Evolutionary conservation across 805 yeast genomes (phyloP), one percentile per base, ranked within the genome.

Genomic region (Debaryomyces castellii): DNA sequence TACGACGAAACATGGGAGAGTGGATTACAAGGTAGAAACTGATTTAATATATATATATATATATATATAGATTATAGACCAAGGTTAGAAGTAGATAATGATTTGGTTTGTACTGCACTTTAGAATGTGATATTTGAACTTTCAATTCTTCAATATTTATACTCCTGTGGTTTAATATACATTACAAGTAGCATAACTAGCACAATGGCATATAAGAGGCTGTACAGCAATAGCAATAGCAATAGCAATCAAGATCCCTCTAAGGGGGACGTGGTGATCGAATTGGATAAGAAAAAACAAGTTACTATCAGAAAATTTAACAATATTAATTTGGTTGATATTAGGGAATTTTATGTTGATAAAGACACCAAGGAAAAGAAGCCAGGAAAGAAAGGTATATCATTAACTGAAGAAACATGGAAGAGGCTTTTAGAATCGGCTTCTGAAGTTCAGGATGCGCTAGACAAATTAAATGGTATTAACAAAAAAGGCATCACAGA

Each of bases 381-480:
- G 48, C 98, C 98, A 0, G 96, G 96, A 1, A 85, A 82, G 58
- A 91, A 91, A 65, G 87, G 88, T 0, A 80, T 83, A 17, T 72
- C 87, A 1, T 60, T 83, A 21, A 79, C 84, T 1, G 76, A 70
- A 51, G 85, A 75, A 3, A 73, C 74, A 18, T 85, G 88, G 83
- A 59, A 59, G 16, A 62, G 61, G 34, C 63, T 83, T 33, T 54
- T 81, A 44, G 79, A 72, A 30, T 57, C 74, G 20, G 64, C 66
- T 12, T 76, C 70, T 2, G 74, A 75, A 17, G 77, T 83, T 27
- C 66, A 75, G 41, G 76, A 67, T 45, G 87, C 88, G 0, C 58
- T 81, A 39, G 71, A 55, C 14, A 63, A 57, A 17, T 54, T 77
- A 46, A 56, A 57, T 12, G 65, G 60, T 20, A 45, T 16, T 25